Conservation (phyloP, 495 filamentous ascomycete species). For the Pseudoneurospora amorphoporcata region DNA sequence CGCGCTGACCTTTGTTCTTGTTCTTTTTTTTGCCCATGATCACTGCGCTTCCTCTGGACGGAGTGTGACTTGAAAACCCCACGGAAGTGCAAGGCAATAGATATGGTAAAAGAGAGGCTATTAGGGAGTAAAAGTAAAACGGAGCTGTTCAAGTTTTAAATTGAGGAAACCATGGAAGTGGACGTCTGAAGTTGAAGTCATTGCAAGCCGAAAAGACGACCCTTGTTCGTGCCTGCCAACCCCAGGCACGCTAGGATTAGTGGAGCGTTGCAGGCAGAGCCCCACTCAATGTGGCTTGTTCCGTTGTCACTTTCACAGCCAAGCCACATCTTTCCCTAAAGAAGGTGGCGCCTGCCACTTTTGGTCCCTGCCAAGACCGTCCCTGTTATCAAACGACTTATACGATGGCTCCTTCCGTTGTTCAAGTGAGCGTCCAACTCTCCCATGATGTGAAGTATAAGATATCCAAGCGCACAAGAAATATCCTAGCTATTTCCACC, state of each 20-base stretch:
- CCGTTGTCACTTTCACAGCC: background rate
- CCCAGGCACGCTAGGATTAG: background rate
- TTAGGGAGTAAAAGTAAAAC: background rate
- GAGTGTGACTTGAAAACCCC: background rate
- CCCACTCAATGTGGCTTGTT: background rate
- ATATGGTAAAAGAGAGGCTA: background rate
- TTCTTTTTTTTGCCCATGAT: constrained; percentile 22
- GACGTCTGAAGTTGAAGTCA: background rate
- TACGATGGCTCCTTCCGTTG: background rate
- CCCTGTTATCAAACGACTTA: background rate
- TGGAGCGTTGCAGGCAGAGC: background rate
- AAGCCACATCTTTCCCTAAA: background rate
- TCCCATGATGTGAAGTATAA: background rate
- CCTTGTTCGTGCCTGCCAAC: background rate
- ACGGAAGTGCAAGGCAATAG: background rate
- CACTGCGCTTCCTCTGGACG: background rate
- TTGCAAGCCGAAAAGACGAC: background rate
- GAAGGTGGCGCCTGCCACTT: background rate
- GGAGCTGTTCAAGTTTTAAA: background rate
- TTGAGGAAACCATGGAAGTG: background rate
- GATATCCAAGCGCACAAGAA: background rate
- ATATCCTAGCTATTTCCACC: background rate
- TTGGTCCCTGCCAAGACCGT: background rate
- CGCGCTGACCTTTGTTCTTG: constrained; percentile 7
- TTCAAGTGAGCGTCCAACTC: background rate